phyloP scores from a whole-genome alignment of 192 early-diverging fungal genomes.

The Cladochytrium replicatum region DNA sequence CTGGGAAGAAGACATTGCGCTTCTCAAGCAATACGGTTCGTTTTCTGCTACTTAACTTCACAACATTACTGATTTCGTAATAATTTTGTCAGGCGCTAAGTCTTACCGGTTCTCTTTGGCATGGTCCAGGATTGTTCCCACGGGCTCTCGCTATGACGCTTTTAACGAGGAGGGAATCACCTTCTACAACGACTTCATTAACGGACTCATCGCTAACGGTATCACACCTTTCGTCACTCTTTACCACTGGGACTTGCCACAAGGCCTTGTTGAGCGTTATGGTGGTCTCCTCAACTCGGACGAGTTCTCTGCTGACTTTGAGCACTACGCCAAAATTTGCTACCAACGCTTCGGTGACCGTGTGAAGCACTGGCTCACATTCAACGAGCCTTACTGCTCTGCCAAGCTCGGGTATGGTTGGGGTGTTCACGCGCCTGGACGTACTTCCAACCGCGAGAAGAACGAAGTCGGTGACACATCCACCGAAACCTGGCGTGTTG shows the following conservation, averaged over 20 bases:
- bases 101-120: conserved; percentile 34
- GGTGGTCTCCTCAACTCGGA: conserved; percentile 17
- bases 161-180: conserved; percentile 29
- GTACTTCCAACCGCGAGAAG: conserved; percentile 12
- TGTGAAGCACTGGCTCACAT: conserved; percentile 37
- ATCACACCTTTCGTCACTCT: conserved; percentile 27
- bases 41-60: no score
- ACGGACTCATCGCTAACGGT: conserved; percentile 23
- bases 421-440: conserved; percentile 16
- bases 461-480: conserved; percentile 14
- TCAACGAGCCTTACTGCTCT: conserved; percentile 29
- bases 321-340: conserved; percentile 19
- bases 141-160: conserved; percentile 6
- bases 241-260: conserved; percentile 35
- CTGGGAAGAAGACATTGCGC: conserved; percentile 20
- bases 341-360: conserved; percentile 30
- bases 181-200: conserved; percentile 31
- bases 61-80: no score
- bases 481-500: conserved; percentile 18
- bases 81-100: conserved; percentile 21
- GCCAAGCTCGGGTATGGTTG: conserved; percentile 12
- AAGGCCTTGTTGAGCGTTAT: conserved; percentile 23
- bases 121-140: conserved; percentile 37
- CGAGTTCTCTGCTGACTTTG: conserved; percentile 24
- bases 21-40: conserved; percentile 20